A percentile compares a stretch with the other conserved stretches of the same genome.
Evolutionary conservation across 768 basidiomycete species (phyloP).

Genomic region (Omphalotus guepiniiformis): DNA sequence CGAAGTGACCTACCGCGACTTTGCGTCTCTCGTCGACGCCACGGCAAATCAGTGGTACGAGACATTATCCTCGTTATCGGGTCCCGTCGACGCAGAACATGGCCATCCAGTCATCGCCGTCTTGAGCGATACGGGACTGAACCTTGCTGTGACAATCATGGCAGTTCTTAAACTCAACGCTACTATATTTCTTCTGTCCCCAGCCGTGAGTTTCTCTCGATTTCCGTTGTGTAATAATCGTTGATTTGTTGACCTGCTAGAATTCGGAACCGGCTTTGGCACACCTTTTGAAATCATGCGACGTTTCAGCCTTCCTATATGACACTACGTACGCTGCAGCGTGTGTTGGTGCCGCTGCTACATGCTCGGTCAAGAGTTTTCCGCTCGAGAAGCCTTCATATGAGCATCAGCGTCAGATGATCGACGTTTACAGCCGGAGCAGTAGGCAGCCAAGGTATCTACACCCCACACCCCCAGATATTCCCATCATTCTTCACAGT

Average conservation of each 20-base stretch:
- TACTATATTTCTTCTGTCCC: slow-evolving; percentile 8
- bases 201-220: slow-evolving; percentile 1
- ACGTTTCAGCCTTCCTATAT: slow-evolving; percentile 8
- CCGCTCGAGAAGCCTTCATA: not conserved
- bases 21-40: slow-evolving; percentile 5
- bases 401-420: not conserved
- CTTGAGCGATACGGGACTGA: slow-evolving; percentile 9
- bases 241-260: not conserved
- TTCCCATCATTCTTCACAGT: slow-evolving; percentile 13
- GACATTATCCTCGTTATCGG: not conserved
- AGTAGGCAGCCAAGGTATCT: not conserved
- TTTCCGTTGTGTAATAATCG: not conserved
- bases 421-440: not conserved
- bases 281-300: slow-evolving; percentile 8
- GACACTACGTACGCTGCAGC: not conserved
- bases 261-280: slow-evolving; percentile 11
- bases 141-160: slow-evolving; percentile 9
- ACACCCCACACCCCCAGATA: slow-evolving; percentile 2
- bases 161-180: slow-evolving; percentile 9
- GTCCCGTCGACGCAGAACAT: not conserved
- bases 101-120: slow-evolving; percentile 9
- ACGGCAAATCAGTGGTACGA: slow-evolving; percentile 1
- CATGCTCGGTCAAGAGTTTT: not conserved
- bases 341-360: not conserved
- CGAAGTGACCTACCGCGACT: slow-evolving; percentile 10